A percentile compares a stretch with the other conserved stretches of the same genome.
Conservation (phyloP, 306 rosid species). For the Cicer judaicum region DNA sequence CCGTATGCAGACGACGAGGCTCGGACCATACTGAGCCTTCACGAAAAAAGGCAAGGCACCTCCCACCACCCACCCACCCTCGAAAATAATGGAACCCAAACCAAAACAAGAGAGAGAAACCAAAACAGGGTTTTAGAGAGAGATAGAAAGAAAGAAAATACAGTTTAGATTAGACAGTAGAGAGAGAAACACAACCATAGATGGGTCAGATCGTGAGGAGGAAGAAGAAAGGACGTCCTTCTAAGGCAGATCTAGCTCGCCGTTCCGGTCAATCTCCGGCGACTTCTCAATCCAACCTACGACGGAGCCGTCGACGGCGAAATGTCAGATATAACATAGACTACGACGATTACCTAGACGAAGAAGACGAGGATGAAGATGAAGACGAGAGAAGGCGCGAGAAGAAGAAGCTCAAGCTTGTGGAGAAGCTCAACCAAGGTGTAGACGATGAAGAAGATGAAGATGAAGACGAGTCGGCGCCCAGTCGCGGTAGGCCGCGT, state of each 20-base stretch:
- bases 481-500: slow-evolving; percentile 55
- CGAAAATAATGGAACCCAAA: slow-evolving; percentile 67
- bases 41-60: slow-evolving; percentile 55
- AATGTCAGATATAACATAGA: slow-evolving; percentile 91
- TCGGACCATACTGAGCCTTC: slow-evolving; percentile 61
- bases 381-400: slow-evolving; percentile 75
- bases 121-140: slow-evolving; percentile 42
- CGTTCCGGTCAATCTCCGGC: slow-evolving; percentile 63
- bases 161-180: neutral
- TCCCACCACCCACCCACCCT: slow-evolving; percentile 46
- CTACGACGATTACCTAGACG: slow-evolving; percentile 80
- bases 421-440: slow-evolving; percentile 76
- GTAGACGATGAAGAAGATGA: slow-evolving; percentile 63
- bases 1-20: slow-evolving; percentile 41
- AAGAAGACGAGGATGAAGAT: slow-evolving; percentile 73
- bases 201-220: slow-evolving; percentile 99
- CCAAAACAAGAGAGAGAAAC: slow-evolving; percentile 56
- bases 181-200: slow-evolving; percentile 18
- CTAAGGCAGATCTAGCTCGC: slow-evolving; percentile 96
- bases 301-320: slow-evolving; percentile 90
- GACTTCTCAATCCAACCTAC: slow-evolving; percentile 52
- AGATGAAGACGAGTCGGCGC: slow-evolving; percentile 47
- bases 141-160: neutral
- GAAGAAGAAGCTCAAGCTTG: slow-evolving; percentile 91
- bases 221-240: slow-evolving; percentile 98